Percentiles rank a stretch among this genome's conserved stretches.
phyloP scores from a whole-genome alignment of 345 rosid species.

The Eucalyptus cloeziana region DNA sequence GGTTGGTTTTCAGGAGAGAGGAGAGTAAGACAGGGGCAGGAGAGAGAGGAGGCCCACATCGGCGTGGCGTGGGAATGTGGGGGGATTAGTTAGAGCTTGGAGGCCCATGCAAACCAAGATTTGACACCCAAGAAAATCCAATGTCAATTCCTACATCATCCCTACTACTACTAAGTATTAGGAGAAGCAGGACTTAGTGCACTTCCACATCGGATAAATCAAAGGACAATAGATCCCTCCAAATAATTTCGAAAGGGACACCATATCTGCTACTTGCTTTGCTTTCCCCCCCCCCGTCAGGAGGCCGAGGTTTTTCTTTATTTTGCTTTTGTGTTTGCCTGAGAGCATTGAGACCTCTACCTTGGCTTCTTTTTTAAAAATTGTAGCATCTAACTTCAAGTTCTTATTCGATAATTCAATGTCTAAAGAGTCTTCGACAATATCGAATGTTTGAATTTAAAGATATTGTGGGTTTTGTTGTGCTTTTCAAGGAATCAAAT shows the following conservation, averaged over 20 bases:
- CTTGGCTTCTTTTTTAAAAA: not conserved
- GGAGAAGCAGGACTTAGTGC: slow-evolving; percentile 1
- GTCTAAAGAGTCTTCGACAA: not conserved
- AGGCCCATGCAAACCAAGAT: slow-evolving; percentile 20
- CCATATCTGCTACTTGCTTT: not conserved
- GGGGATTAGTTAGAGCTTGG: slow-evolving; percentile 16
- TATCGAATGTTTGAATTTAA: not conserved
- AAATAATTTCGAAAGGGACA: not conserved
- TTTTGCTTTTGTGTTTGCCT: not conserved
- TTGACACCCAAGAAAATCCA: slow-evolving; percentile 16
- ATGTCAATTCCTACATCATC: slow-evolving; percentile 26
- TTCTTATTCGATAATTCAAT: not conserved
- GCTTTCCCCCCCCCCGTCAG: not conserved
- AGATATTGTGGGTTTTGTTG: not conserved
- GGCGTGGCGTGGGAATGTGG: slow-evolving; percentile 13
- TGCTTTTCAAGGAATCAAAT: not conserved
- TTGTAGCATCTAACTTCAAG: not conserved
- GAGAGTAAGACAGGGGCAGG: not conserved
- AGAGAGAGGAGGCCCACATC: not conserved
- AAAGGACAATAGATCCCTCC: not conserved
- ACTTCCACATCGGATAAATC: slow-evolving; percentile 13
- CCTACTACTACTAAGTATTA: not conserved
- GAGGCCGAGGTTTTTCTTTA: not conserved
- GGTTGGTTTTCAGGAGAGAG: not conserved
- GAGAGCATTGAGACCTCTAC: not conserved